Conservation (phyloP, 1,284 basidiomycete genomes). For the Flammula alnicola region DNA sequence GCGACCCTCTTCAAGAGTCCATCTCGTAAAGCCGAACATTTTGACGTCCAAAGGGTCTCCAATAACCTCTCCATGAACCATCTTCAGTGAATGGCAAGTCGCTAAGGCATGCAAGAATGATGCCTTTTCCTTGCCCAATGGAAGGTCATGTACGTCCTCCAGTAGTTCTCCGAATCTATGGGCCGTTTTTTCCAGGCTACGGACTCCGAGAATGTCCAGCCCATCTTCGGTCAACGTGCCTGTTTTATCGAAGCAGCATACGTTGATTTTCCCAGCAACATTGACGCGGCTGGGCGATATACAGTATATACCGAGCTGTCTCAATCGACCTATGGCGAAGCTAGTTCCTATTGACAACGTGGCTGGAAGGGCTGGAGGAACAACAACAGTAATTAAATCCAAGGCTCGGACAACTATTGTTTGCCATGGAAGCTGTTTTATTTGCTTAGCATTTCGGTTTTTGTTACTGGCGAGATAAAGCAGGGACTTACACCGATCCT, state of each 20-base stretch:
- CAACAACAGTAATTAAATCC: constrained; percentile 98
- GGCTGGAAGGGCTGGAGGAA: constrained; percentile 96
- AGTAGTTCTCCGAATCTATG: constrained; percentile 92
- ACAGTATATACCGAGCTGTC: constrained; percentile 92
- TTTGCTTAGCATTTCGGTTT: not conserved
- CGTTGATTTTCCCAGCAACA: constrained; percentile 95
- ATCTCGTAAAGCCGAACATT: constrained; percentile 97
- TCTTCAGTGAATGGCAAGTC: constrained; percentile 96
- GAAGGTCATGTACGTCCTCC: constrained; percentile 87
- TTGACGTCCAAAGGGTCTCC: constrained; percentile 97
- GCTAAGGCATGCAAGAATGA: constrained; percentile 92
- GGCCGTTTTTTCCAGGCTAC: constrained; percentile 75
- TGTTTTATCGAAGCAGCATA: constrained; percentile 99
- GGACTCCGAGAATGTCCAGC: constrained; percentile 93
- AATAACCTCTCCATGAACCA: constrained; percentile 87
- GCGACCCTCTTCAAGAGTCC: constrained; percentile 94
- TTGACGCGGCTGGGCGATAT: constrained; percentile 98
- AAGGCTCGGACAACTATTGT: constrained; percentile 93
- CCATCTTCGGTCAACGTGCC: constrained; percentile 99
- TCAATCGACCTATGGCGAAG: constrained; percentile 90
- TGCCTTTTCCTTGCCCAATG: constrained; percentile 78
- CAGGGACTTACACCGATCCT: constrained; percentile 78
- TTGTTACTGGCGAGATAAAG: not conserved
- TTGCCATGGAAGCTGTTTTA: constrained; percentile 77
- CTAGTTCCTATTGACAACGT: constrained; percentile 98